A percentile compares a stretch with the other conserved stretches of the same genome.
phyloP scores from a whole-genome alignment of 73 alveolate species.

The Urostyla sp. region DNA sequence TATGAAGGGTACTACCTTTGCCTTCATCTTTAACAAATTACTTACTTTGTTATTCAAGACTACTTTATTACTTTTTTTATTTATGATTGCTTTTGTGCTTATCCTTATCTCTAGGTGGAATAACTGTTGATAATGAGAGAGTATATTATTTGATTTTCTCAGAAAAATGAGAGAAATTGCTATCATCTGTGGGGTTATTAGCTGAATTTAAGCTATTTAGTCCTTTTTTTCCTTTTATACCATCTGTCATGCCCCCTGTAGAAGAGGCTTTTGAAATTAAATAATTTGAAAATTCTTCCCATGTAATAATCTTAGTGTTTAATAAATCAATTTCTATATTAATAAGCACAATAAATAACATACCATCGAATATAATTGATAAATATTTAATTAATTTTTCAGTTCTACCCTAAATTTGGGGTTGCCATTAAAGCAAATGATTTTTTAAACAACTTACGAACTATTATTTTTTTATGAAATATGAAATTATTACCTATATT shows the following conservation, averaged over 20 bases:
- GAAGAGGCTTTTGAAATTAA: conserved; percentile 82
- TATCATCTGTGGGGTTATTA: too few relatives aligned
- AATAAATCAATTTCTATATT: conserved; percentile 81
- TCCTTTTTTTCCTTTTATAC: conserved; percentile 67
- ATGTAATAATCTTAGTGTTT: conserved; percentile 77
- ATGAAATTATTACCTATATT: conserved; percentile 9
- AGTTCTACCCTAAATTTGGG: conserved; percentile 76
- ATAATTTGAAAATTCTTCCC: conserved; percentile 90
- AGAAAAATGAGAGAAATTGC: too few relatives aligned
- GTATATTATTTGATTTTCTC: conserved; percentile 80
- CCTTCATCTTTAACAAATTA: conserved; percentile 50
- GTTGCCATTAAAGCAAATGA: conserved; percentile 82
- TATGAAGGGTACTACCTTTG: conserved; percentile 46
- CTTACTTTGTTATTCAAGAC: conserved; percentile 6
- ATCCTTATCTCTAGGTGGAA: conserved; percentile 59
- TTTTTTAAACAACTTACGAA: conserved; percentile 77
- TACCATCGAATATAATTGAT: conserved; percentile 53
- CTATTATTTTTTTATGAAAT: conserved; percentile 2
- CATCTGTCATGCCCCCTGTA: conserved; percentile 61
- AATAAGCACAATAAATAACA: conserved; percentile 34
- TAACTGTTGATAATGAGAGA: not conserved
- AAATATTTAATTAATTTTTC: conserved; percentile 67
- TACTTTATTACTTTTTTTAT: not conserved
- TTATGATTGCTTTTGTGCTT: conserved; percentile 24
- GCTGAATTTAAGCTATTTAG: too few relatives aligned